Evolutionary conservation across 2,329 filamentous ascomycete species (phyloP), one percentile per base, ranked within the genome.

Genomic region (Helotiales sp.): DNA sequence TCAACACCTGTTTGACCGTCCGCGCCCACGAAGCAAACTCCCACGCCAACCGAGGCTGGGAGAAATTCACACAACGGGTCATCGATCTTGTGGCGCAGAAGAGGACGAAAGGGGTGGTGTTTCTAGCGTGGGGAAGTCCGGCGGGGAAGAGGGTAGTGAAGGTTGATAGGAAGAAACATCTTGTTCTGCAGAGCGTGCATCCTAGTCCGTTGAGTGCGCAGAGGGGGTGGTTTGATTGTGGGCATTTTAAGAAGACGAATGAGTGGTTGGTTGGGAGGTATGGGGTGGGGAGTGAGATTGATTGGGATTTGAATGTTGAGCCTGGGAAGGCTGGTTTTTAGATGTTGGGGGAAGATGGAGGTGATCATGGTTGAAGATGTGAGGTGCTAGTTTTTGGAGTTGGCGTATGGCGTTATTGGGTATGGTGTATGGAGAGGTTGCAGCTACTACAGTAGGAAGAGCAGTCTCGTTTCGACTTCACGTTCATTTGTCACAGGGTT

Each of bases 1-100:
- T 99, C 64, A 99, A 99, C 73, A 96, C 95, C 0, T 96, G 92
- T 72, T 79, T 99, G 55, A 99, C 95, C 0, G 95, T 99, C 17
- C 89, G 91, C 24, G 91, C 91, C 0, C 90, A 96, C 71, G 86
- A 96, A 66, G 87, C 95, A 47, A 93, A 95, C 72, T 90, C 86
- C 27, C 95, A 99, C 74, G 79, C 89, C 2, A 88, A 89, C 67
- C 87, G 87, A 62, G 95, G 95, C 15, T 99, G 95, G 95, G 95
- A 99, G 75, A 81, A 81, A 44, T 90, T 99, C 71, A 99, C 93
- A 19, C 93, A 97, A 71, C 90, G 86, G 63, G 88, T 95, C 40
- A 96, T 99, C 62, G 92, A 98, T 64, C 82, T 90, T 0, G 90
- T 98, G 1, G 89, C 89, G 0, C 85, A 87, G 70, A 86, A 89